Evolutionary conservation across 129 eudicot genomes (phyloP).

Genomic region (Ambrosia artemisiifolia): DNA sequence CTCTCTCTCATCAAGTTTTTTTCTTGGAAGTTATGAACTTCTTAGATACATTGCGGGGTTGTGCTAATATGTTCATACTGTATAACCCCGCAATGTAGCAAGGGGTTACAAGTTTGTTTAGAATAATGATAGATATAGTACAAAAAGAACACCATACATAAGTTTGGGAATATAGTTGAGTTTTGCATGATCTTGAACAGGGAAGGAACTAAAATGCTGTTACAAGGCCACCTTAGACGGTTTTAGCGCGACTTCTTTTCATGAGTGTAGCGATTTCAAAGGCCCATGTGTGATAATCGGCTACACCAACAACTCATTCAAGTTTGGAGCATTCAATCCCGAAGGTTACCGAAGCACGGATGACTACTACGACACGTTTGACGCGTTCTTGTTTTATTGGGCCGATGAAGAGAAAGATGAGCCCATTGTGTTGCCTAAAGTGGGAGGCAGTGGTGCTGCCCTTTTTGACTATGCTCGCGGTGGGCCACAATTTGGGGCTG

Average conservation of each 20-base stretch:
- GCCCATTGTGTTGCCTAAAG: slow-evolving; percentile 63
- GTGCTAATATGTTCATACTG: background rate
- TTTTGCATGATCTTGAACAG: slow-evolving; percentile 38
- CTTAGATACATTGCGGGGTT: background rate
- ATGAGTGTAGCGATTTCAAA: slow-evolving; percentile 71
- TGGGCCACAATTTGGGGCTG: slow-evolving; percentile 86
- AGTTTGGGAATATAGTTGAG: background rate
- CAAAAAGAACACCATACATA: background rate
- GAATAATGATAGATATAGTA: background rate
- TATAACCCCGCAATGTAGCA: background rate
- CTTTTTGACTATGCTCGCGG: slow-evolving; percentile 86
- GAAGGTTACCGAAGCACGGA: slow-evolving; percentile 92
- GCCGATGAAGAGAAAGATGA: slow-evolving; percentile 25
- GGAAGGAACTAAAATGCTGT: slow-evolving; percentile 86
- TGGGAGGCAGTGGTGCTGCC: slow-evolving; percentile 88
- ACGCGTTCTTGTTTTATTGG: slow-evolving; percentile 85
- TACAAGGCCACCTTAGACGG: slow-evolving; percentile 88
- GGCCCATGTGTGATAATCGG: slow-evolving; percentile 93
- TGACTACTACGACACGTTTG: slow-evolving; percentile 82
- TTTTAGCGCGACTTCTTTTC: slow-evolving; percentile 81
- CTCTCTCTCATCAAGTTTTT: slow-evolving; percentile 10
- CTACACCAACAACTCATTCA: slow-evolving; percentile 59
- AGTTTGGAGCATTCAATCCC: slow-evolving; percentile 87
- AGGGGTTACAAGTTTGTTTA: background rate
- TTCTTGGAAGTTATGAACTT: background rate